These are phyloP conservation scores for Pyrenophora teres DNA, from an alignment of 2,329 filamentous ascomycete species.

Conservation along the genomic window DNA sequence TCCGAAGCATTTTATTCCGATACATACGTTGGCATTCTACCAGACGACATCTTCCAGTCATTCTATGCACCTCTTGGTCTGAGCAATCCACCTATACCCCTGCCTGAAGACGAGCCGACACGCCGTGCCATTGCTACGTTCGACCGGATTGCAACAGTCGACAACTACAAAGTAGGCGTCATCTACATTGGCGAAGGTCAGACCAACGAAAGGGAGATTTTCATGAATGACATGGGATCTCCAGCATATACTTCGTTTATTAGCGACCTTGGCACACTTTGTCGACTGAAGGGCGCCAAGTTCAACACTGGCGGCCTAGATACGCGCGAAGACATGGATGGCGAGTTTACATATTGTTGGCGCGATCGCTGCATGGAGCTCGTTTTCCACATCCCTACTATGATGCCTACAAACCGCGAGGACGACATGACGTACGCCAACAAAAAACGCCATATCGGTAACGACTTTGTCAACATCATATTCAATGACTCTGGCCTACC, in stretches of 20 bases:
- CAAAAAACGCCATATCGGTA: slow-evolving; percentile 96
- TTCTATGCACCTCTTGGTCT: slow-evolving; percentile 61
- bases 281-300: slow-evolving; percentile 76
- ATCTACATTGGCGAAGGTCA: slow-evolving; percentile 92
- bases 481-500: slow-evolving; percentile 95
- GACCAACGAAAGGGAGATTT: slow-evolving; percentile 78
- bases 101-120: slow-evolving; percentile 73
- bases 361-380: slow-evolving; percentile 93
- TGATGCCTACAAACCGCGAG: slow-evolving; percentile 90
- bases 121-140: slow-evolving; percentile 78
- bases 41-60: slow-evolving; percentile 74
- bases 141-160: slow-evolving; percentile 85
- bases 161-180: slow-evolving; percentile 93
- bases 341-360: slow-evolving; percentile 90
- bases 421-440: slow-evolving; percentile 72
- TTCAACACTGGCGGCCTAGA: slow-evolving; percentile 96
- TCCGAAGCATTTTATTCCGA: slow-evolving; percentile 52
- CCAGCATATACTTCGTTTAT: slow-evolving; percentile 87
- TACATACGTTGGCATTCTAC: slow-evolving; percentile 66
- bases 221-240: slow-evolving; percentile 84
- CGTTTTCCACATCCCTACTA: slow-evolving; percentile 92
- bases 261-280: slow-evolving; percentile 78
- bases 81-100: slow-evolving; percentile 68
- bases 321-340: slow-evolving; percentile 75
- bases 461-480: slow-evolving; percentile 97